Evolutionary conservation across 1,139 yeast species (phyloP), one percentile per base, ranked within the genome.

Genomic region (Lipomyces yarrowii): DNA sequence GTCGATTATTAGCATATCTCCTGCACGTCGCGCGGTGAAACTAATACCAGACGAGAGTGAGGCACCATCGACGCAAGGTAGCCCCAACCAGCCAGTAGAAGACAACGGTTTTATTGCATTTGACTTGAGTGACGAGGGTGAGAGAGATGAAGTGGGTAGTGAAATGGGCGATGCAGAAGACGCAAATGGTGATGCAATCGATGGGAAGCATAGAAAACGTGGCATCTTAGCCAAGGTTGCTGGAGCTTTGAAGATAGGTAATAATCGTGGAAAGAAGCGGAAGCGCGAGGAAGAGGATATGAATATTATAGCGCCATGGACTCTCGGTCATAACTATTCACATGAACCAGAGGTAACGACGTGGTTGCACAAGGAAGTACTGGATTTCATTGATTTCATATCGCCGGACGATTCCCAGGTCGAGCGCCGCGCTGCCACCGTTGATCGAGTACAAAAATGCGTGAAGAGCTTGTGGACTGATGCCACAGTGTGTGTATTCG

Each of bases 341-440:
- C 71, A 69, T 15, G 71, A 67, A 15, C 60, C 67, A 10, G 72
- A 70, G 52, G 72, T 71, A 8, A 60, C 72, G 8, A 60, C 75
- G 83, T 84, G 73, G 96, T 81, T 94, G 37, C 90, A 96, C 1
- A 82, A 85, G 79, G 99, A 94, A 76, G 91, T 94, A 73, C 85
- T 84, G 72, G 97, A 92, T 74, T 94, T 93, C 75, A 90, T 91
- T 39, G 85, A 87, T 54, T 94, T 91, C 76, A 88, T 94, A 48
- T 90, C 97, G 0, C 99, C 99, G 0, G 87, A 96, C 0, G 85
- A 82, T 56, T 84, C 82, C 8, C 99, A 94, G 74, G 90, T 91
- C 67, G 78, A 81, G 56, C 80, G 84, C 8, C 85, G 99, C 74
- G 90, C 91, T 71, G 78, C 78, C 10, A 88, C 92, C 1, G 88